Conservation (phyloP, 2,329 filamentous ascomycete genomes). For the Daldinia sp. region DNA sequence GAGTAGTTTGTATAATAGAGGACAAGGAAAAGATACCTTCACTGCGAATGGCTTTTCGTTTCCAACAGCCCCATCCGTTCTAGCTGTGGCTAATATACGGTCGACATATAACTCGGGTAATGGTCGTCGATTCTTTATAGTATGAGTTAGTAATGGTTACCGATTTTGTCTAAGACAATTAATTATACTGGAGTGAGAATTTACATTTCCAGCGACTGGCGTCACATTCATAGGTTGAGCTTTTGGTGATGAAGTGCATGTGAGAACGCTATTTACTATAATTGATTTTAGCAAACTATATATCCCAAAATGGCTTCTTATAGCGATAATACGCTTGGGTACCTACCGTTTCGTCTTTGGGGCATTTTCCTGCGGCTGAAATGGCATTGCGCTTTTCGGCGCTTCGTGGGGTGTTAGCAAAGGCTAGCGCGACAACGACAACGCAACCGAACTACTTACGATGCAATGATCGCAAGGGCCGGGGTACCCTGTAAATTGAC, state of each 20-base stretch:
- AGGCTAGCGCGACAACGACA: not conserved
- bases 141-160: not conserved
- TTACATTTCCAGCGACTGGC: slow-evolving; percentile 8
- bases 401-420: slow-evolving; percentile 24
- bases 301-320: not conserved
- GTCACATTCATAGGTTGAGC: not conserved
- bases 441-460: slow-evolving; percentile 41
- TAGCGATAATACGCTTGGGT: not conserved
- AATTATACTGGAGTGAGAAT: slow-evolving; percentile 1
- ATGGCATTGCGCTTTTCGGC: slow-evolving; percentile 39
- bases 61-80: slow-evolving; percentile 19
- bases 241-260: slow-evolving; percentile 15
- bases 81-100: slow-evolving; percentile 43
- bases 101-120: slow-evolving; percentile 49
- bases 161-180: not conserved
- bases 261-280: slow-evolving; percentile 24
- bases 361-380: slow-evolving; percentile 46
- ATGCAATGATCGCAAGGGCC: slow-evolving; percentile 50
- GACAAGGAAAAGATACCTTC: slow-evolving; percentile 39
- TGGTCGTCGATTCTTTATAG: slow-evolving; percentile 25
- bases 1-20: not conserved
- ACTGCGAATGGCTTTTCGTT: slow-evolving; percentile 43
- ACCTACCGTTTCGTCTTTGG: slow-evolving; percentile 43
- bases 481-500: slow-evolving; percentile 34
- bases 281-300: not conserved